Evolutionary conservation across 345 rosid genomes (phyloP), one percentile per base, ranked within the genome.

Genomic region (Anastatica hierochuntica): DNA sequence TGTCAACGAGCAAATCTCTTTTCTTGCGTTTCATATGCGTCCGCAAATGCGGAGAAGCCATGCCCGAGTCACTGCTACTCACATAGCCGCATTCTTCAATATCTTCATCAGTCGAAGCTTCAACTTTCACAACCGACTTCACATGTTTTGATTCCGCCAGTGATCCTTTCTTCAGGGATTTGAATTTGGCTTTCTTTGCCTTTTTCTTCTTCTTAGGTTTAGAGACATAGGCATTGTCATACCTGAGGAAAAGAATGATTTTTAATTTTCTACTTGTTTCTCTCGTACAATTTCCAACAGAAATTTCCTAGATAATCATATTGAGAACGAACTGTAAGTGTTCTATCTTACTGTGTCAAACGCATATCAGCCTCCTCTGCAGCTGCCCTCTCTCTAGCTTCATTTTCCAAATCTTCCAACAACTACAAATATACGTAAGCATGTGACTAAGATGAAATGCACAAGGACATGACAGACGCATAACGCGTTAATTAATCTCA

Each of bases 381-480:
- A 50, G 82, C 77, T 68, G 84, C 86, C 80, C 80, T 81, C 74
- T 71, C 77, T 45, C 76, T 88, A 19, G 95, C 97, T 82, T 88
- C 95, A 72, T 72, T 69, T 77, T 85, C 97, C 76, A 81, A 61
- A 51, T 88, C 97, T 76, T 94, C 97, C 90, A 83, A 77, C 65
- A 88, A 65, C 97, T 88, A 70, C 66, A 76, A 54, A 67, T 64
- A 78, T 18, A 59, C 23, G 43, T 12, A 60, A 44, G 38, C 13
- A 65, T 6, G 41, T 58, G 27, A 53, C 6, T 40, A 43, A 31
- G 52, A 56, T 45, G 58, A 52, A 53, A 38, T 39, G 43, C 48
- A 52, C 34, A 20, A 27, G 33, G 38, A 50, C 7, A 59, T 10
- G 12, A 16, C 23, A 47, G 2, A 60, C 36, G 57, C 42, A 62